Base-by-base conservation (phyloP, 768 basidiomycete genomes). In the Podaxis sp. region DNA sequence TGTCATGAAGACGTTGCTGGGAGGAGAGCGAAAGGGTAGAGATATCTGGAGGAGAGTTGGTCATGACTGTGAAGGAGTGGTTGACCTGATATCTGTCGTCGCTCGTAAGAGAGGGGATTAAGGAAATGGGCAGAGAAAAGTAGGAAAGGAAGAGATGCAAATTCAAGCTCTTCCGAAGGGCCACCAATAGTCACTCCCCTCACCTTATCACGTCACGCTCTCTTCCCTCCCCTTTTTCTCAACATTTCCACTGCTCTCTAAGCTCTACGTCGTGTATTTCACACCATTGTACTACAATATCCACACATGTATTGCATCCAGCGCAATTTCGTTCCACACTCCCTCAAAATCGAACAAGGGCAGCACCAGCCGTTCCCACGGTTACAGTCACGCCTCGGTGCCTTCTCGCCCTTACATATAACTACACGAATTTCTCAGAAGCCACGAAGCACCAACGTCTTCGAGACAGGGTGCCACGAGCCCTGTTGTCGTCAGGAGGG, bases 1-100 rank as follows among this genome's bases (percentile, higher is more conserved):
- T 77, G 75, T 93, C 91, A 80, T 93, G 85, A 82, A 89, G 85
- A 84, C 89, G 90, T 88, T 85, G 89, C 77, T 85, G 87, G 65
- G 84, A 79, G 76, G 83, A 83, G 75, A 93, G 85, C 70, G 90
- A 87, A 72, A 93, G 78, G 67, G 88, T 80, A 55, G 89, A 86
- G 69, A 94, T 85, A 79, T 93, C 90, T 66, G 91, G 91, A 36
- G 91, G 87, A 68, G 90, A 85, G 73, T 78, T 87, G 70, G 90
- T 89, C 91, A 93, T 93, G 84, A 86, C 83, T 69, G 64, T 67
- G 68, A 70, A 65, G 63, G 70, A 64, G 65, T 67, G 65, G 66
- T 66, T 63, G 63, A 55, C 67, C 59, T 70, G 56, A 67, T 65
- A 66, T 68, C 63, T 65, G 66, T 65, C 69, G 70, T 70, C 69